Percentiles rank a stretch among this genome's conserved stretches.
phyloP scores from a whole-genome alignment of 441 rosid species.

The Rhodomyrtus psidioides region DNA sequence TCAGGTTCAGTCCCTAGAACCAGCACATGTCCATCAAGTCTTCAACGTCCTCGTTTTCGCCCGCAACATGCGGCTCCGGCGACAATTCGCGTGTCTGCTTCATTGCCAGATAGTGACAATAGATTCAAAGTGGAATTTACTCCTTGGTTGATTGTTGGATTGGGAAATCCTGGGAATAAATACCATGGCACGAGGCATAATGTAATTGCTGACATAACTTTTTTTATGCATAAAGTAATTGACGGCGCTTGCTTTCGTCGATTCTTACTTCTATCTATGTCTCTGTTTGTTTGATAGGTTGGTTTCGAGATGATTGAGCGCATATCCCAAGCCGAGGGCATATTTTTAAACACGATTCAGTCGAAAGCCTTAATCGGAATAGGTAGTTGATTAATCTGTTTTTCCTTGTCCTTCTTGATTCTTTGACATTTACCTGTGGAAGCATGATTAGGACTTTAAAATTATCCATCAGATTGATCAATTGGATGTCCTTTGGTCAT shows the following conservation, averaged over 20 bases:
- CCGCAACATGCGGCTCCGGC: slow-evolving; percentile 18
- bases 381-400: slow-evolving; percentile 39
- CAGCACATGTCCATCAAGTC: slow-evolving; percentile 28
- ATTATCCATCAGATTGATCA: slow-evolving; percentile 13
- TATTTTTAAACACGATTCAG: slow-evolving; percentile 74
- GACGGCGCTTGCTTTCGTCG: background rate
- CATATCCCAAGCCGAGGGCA: slow-evolving; percentile 52
- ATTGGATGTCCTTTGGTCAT: slow-evolving; percentile 22
- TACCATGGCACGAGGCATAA: slow-evolving; percentile 94
- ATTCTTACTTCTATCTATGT: background rate
- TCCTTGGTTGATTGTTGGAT: slow-evolving; percentile 87
- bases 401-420: background rate
- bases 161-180: slow-evolving; percentile 95
- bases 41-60: slow-evolving; percentile 8
- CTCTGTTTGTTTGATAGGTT: slow-evolving; percentile 36
- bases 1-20: slow-evolving; percentile 40
- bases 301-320: slow-evolving; percentile 89
- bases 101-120: slow-evolving; percentile 18
- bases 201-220: slow-evolving; percentile 24
- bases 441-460: background rate
- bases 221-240: slow-evolving; percentile 50
- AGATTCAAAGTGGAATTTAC: slow-evolving; percentile 67
- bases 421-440: background rate
- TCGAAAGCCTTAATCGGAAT: slow-evolving; percentile 89
- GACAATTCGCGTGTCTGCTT: slow-evolving; percentile 34